Evolutionary conservation across 257 asterid species (phyloP), one percentile per base, ranked within the genome.

Genomic region (Schizonepeta tenuifolia): DNA sequence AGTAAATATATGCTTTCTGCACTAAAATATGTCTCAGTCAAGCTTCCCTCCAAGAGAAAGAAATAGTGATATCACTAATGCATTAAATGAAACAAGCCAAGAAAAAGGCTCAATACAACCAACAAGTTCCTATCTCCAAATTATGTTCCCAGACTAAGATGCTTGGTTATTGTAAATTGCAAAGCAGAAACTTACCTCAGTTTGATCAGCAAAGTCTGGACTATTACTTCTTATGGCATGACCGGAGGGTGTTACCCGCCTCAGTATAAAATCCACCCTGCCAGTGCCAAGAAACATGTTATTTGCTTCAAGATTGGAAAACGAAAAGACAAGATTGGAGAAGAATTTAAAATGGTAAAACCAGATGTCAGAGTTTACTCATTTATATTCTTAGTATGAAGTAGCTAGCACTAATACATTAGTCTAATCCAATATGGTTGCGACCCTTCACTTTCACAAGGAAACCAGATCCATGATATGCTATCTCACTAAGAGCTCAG

Each of bases 251-350:
- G 57, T 72, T 36, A 80, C 59, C 60, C 75, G 64, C 69, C 75
- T 69, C 78, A 81, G 77, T 65, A 24, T 17, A 65, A 81, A 74
- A 40, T 33, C 38, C 38, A 61, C 21, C 69, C 85, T 81, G 80
- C 77, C 70, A 69, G 47, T 81, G 80, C 77, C 70, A 69, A 56
- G 64, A 9, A 22, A 31, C 50, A 31, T 28, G 61, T 12, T 53
- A 41, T 62, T 46, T 47, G 50, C 54, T 17, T 61, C 61, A 71
- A 74, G 6, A 31, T 31, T 31, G 36, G 36, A 53, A 18, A 33
- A 24, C 26, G 26, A 2, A 24, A 24, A 24, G 26, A 24, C 26
- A 24, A 24, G 26, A n/a, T 33, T 8, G 58, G 40, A 65, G n/a
- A 57, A 3, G 53, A 21, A 36, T 24, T 46, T 31, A 10, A 53